Base-by-base conservation (phyloP, 2,329 filamentous ascomycete species). In the Fusarium begoniae region DNA sequence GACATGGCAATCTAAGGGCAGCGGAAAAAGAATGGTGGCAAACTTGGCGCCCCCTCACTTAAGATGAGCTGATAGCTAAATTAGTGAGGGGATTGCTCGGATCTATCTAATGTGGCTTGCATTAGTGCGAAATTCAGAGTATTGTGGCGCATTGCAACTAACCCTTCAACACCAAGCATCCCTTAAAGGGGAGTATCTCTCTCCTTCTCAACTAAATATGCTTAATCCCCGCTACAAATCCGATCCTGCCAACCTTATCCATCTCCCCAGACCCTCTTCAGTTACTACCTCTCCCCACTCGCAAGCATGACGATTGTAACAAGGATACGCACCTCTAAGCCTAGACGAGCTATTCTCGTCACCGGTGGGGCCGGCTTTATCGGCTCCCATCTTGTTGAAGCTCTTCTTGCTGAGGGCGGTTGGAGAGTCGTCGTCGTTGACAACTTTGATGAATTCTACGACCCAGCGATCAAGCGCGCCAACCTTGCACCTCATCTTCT, bases 341-440 rank as follows among this genome's bases (percentile, higher is more conserved):
- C 53, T 22, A 60, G 40, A 37, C 53, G 30, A 24, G 55, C 53
- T 18, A 68, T 68, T 24, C 35, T 68, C 32, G 63, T 68, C 1
- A 68, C 65, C 5, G 65, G 65, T 18, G 65, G 65, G 30, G 65
- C 63, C 10, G 65, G 65, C 44, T 68, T 68, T 15, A 68, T 68
- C 5, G 65, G 65, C 28, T 66, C 63, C 22, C 65, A 68, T 30
- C 65, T 68, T 6, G 65, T 68, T 3, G 63, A 68, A 20, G 63
- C 65, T 5, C 53, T 68, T 18, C 32, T 68, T 4, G 65, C 65
- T 6, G 63, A 68, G 3, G 53, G 63, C 15, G 58, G 55, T 13
- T 68, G 65, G 65, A 68, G 41, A n/a, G 63, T 67, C 4, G 63
- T 67, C 3, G 63, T 68, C 0, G 53, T 67, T 13, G 65, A 68